Percentiles rank a stretch among this genome's conserved stretches.
phyloP scores from a whole-genome alignment of 345 rosid genomes.

The Abelmoschus esculentus region DNA sequence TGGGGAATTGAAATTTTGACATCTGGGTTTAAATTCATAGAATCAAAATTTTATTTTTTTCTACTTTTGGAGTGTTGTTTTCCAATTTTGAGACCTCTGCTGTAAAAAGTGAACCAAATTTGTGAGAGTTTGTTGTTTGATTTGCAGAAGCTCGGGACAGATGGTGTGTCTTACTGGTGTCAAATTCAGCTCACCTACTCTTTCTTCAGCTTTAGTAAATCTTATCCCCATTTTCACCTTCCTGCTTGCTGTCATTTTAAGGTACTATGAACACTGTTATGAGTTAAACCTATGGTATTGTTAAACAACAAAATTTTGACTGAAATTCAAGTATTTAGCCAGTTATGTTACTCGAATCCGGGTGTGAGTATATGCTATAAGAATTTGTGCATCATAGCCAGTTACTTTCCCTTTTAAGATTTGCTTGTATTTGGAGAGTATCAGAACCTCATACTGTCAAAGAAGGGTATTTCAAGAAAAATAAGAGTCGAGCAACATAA shows the following conservation, averaged over 20 bases:
- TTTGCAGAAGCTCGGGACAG: conserved; percentile 35
- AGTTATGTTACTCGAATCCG: neutral
- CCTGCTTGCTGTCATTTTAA: conserved; percentile 23
- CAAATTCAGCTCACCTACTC: conserved; percentile 38
- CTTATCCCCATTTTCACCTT: conserved; percentile 42
- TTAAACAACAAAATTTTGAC: neutral
- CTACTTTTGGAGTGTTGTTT: neutral
- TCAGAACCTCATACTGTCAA: neutral
- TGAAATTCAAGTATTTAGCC: neutral
- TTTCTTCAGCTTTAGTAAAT: conserved; percentile 41
- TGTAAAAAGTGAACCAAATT: neutral
- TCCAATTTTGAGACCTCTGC: neutral
- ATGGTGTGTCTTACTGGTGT: conserved; percentile 18
- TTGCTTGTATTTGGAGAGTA: neutral
- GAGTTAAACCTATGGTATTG: neutral
- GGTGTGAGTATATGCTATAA: neutral
- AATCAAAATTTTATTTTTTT: no score
- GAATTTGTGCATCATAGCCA: neutral
- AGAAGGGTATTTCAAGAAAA: neutral
- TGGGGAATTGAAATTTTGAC: neutral
- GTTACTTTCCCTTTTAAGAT: neutral
- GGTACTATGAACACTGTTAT: conserved; percentile 15
- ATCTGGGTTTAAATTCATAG: neutral
- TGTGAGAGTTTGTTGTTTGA: neutral
- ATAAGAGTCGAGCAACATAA: neutral